Conservation (phyloP, 495 filamentous ascomycete species). For the Aspergillus sclerotiicarbonarius region DNA sequence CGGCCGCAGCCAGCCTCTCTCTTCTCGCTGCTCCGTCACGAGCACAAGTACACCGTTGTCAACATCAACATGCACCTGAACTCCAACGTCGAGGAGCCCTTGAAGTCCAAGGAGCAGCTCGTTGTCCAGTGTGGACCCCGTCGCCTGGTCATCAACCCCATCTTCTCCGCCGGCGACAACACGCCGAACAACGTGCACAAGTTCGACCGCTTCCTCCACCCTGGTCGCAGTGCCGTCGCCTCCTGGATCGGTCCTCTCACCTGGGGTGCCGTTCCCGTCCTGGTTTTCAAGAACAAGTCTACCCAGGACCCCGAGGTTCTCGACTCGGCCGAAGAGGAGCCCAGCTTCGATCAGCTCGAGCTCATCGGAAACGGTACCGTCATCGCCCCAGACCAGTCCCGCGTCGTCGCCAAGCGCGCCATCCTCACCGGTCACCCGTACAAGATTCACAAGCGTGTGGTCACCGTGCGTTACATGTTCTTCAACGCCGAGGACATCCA, state of each 20-base stretch:
- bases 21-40: conserved; percentile 86
- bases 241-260: conserved; percentile 86
- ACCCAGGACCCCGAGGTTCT: conserved; percentile 40
- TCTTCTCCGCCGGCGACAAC: conserved; percentile 80
- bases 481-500: conserved; percentile 92
- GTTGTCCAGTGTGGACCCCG: conserved; percentile 87
- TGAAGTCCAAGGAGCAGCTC: conserved; percentile 87
- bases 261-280: conserved; percentile 85
- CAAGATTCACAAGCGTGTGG: conserved; percentile 96
- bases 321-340: conserved; percentile 34
- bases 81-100: conserved; percentile 64
- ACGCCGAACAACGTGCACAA: conserved; percentile 96
- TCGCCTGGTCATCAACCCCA: conserved; percentile 78
- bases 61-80: conserved; percentile 83
- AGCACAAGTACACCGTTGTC: conserved; percentile 85
- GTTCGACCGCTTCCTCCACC: conserved; percentile 89
- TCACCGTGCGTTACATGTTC: conserved; percentile 99
- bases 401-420: conserved; percentile 89
- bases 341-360: conserved; percentile 47
- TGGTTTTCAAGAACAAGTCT: conserved; percentile 72
- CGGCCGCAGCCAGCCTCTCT: conserved; percentile 62
- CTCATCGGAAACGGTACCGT: conserved; percentile 84
- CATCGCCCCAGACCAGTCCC: conserved; percentile 70
- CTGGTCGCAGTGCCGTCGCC: conserved; percentile 86
- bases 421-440: conserved; percentile 94